These are phyloP conservation scores for Colletotrichum salicis DNA, from an alignment of 2,329 filamentous ascomycete species.

Conservation along the genomic window DNA sequence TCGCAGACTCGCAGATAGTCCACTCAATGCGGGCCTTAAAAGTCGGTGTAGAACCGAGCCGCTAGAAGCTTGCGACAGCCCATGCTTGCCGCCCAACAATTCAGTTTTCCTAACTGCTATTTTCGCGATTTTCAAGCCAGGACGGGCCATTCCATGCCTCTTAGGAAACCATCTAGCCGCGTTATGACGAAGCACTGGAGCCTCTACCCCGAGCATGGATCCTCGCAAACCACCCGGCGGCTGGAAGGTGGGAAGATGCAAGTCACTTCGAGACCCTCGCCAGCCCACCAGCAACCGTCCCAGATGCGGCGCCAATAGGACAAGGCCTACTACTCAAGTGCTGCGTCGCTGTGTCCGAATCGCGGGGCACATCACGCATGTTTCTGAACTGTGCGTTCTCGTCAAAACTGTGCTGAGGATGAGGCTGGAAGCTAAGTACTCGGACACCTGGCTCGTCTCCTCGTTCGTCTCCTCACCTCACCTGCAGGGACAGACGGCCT, in stretches of 20 bases:
- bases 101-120: constrained; percentile 18
- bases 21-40: constrained; percentile 37
- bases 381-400: not conserved
- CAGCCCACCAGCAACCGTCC: constrained; percentile 20
- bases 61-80: constrained; percentile 18
- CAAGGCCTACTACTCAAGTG: not conserved
- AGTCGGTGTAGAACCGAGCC: constrained; percentile 37
- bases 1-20: constrained; percentile 33
- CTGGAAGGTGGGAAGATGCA: constrained; percentile 34
- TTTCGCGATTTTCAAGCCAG: not conserved
- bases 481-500: constrained; percentile 3
- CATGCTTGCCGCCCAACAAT: constrained; percentile 35
- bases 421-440: constrained; percentile 18
- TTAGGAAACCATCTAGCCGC: constrained; percentile 10
- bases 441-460: not conserved
- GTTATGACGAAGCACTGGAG: constrained; percentile 27
- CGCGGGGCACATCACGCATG: constrained; percentile 29
- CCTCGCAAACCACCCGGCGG: constrained; percentile 14
- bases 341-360: constrained; percentile 6
- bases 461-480: not conserved
- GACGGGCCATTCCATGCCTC: not conserved
- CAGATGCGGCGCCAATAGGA: constrained; percentile 10
- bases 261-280: constrained; percentile 31
- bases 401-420: constrained; percentile 22
- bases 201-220: constrained; percentile 21